These are phyloP conservation scores for Benincasa hispida DNA, from an alignment of 306 rosid species.

Conservation along the genomic window DNA sequence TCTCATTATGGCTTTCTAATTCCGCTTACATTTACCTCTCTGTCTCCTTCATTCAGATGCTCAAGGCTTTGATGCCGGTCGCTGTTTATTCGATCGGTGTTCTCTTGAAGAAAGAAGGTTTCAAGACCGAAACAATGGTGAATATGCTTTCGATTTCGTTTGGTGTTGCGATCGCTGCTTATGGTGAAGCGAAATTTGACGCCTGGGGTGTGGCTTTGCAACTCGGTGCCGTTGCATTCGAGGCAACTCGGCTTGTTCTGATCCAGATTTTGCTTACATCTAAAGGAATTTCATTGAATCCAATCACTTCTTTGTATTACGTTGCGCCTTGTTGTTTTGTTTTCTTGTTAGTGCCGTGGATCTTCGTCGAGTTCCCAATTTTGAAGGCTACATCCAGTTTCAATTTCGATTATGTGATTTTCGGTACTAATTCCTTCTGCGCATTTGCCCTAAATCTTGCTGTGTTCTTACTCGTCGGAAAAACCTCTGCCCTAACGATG, in stretches of 20 bases:
- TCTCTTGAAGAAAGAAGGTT: slow-evolving; percentile 37
- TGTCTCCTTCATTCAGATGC: slow-evolving; percentile 87
- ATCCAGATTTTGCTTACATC: slow-evolving; percentile 78
- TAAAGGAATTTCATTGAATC: slow-evolving; percentile 74
- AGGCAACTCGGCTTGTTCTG: slow-evolving; percentile 74
- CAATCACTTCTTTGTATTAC: slow-evolving; percentile 64
- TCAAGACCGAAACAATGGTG: slow-evolving; percentile 56
- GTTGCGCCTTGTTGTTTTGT: slow-evolving; percentile 73
- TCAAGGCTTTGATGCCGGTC: slow-evolving; percentile 88
- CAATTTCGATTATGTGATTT: slow-evolving; percentile 41
- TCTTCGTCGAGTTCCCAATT: slow-evolving; percentile 57
- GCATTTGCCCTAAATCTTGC: slow-evolving; percentile 81
- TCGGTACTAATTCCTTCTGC: slow-evolving; percentile 68
- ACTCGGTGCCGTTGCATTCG: slow-evolving; percentile 74
- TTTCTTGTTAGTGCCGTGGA: slow-evolving; percentile 58
- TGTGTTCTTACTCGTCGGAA: slow-evolving; percentile 71
- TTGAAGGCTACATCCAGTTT: slow-evolving; percentile 46
- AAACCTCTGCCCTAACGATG: slow-evolving; percentile 84
- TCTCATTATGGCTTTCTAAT: slow-evolving; percentile 83
- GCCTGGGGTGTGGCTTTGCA: slow-evolving; percentile 68
- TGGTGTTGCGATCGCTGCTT: slow-evolving; percentile 80
- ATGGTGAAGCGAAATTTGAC: slow-evolving; percentile 72
- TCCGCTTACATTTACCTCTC: slow-evolving; percentile 90
- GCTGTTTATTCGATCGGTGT: slow-evolving; percentile 86
- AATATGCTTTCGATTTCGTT: slow-evolving; percentile 79